phyloP scores from a whole-genome alignment of 2,329 filamentous ascomycete species.

The Aspergillus flavus region DNA sequence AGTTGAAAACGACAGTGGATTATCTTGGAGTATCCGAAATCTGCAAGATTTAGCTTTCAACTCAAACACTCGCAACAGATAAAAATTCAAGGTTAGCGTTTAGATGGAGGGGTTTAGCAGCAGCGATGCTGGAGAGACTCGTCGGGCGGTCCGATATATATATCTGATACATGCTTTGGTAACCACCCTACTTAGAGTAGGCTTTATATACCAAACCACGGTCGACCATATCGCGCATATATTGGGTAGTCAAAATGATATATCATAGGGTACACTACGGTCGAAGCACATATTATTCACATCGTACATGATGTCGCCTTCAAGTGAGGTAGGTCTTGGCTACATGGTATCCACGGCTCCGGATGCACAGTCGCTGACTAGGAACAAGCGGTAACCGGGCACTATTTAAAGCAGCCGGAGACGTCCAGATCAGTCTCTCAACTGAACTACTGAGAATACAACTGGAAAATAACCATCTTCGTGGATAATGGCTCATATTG shows the following conservation, averaged over 20 bases:
- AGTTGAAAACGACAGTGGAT: not conserved
- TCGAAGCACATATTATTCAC: not conserved
- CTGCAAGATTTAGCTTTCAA: not conserved
- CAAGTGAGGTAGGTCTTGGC: not conserved
- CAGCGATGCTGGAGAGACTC: too few relatives aligned
- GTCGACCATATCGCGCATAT: not conserved
- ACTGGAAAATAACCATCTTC: not conserved
- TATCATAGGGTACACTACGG: too few relatives aligned
- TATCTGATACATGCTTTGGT: too few relatives aligned
- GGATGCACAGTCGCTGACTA: not conserved
- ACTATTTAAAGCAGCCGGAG: not conserved
- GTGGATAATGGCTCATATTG: not conserved
- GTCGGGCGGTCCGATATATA: too few relatives aligned
- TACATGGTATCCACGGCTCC: not conserved
- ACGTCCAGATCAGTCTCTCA: not conserved
- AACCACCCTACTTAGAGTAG: too few relatives aligned
- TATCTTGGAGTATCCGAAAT: not conserved
- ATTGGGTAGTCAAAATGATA: too few relatives aligned
- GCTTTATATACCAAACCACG: too few relatives aligned
- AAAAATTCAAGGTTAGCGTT: not conserved
- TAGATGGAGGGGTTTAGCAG: not conserved
- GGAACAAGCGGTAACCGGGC: too few relatives aligned
- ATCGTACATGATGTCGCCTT: not conserved
- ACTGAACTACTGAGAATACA: not conserved
- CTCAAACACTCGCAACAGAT: accelerated